Conservation (phyloP, 2,329 filamentous ascomycete genomes). For the Teratosphaeriaceae sp. region DNA sequence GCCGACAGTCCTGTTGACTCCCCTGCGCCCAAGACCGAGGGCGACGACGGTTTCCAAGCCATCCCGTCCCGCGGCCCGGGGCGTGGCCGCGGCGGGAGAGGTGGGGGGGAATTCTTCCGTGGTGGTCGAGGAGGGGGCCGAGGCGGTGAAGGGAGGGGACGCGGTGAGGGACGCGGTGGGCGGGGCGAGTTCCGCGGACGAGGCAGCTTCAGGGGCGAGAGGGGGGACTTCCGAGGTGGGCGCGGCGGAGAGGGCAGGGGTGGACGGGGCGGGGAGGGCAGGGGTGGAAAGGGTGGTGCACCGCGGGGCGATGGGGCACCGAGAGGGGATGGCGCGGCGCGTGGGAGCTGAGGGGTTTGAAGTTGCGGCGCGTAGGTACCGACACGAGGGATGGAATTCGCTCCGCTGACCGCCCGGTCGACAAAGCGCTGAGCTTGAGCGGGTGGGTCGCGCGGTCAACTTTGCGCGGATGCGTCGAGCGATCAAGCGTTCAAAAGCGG, state of each 20-base stretch:
- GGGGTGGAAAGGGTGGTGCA: constrained; percentile 8
- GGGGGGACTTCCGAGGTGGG: neutral
- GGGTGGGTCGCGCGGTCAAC: too few relatives aligned
- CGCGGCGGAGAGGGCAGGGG: too few relatives aligned
- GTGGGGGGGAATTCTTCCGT: constrained; percentile 4
- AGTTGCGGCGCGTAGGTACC: too few relatives aligned
- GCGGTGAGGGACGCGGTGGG: constrained; percentile 7
- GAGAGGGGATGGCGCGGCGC: neutral
- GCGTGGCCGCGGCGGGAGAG: constrained; percentile 15
- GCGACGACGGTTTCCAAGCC: constrained; percentile 16
- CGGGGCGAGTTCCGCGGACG: neutral
- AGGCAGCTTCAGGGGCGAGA: neutral
- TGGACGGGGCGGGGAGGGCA: constrained; percentile 6
- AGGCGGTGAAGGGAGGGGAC: constrained; percentile 11
- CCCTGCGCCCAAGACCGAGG: too few relatives aligned
- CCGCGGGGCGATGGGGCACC: constrained; percentile 5
- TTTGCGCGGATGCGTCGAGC: too few relatives aligned
- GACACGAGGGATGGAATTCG: too few relatives aligned
- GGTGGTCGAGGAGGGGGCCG: constrained; percentile 13
- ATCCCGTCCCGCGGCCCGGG: too few relatives aligned
- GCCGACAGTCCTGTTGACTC: constrained; percentile 40
- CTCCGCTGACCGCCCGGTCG: too few relatives aligned
- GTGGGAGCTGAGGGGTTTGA: too few relatives aligned
- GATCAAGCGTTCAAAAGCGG: too few relatives aligned
- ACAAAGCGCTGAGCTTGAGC: too few relatives aligned